phyloP scores from a whole-genome alignment of 371 early-diverging fungal species.

The Thermomucor indicae-seudaticae region DNA sequence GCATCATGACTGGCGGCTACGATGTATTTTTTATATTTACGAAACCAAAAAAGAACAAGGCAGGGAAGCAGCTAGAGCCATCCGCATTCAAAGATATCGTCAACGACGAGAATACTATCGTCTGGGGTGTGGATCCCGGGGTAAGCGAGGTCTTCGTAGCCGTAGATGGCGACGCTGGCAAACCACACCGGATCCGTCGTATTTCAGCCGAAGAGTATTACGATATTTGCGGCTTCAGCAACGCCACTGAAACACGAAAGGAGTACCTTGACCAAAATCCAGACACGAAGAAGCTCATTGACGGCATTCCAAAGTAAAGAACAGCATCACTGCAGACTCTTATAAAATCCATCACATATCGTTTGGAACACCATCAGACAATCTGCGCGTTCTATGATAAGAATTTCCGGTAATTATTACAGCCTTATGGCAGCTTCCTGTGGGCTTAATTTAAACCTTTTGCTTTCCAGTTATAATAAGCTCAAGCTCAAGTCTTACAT shows the following conservation, averaged over 20 bases:
- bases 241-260: not conserved
- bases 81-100: not conserved
- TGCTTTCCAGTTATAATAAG: not conserved
- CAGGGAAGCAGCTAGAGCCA: not conserved
- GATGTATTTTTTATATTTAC: constrained; percentile 1
- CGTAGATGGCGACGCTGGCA: not conserved
- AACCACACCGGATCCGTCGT: not conserved
- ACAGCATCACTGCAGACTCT: not conserved
- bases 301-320: constrained; percentile 1
- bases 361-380: not conserved
- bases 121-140: constrained; percentile 11
- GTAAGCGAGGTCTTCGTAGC: constrained; percentile 8
- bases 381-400: constrained; percentile 2
- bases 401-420: not conserved
- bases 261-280: not conserved
- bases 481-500: constrained; percentile 4
- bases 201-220: constrained; percentile 3
- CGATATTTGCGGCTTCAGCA: constrained; percentile 6
- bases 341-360: constrained; percentile 1
- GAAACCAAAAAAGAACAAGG: not conserved
- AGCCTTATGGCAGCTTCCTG: not conserved
- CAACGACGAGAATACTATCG: not conserved
- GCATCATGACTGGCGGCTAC: not conserved
- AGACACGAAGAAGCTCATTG: not conserved
- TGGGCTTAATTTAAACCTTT: not conserved